Evolutionary conservation across 371 early-diverging fungal species (phyloP).

Genomic region (Fennellomyces sp.): DNA sequence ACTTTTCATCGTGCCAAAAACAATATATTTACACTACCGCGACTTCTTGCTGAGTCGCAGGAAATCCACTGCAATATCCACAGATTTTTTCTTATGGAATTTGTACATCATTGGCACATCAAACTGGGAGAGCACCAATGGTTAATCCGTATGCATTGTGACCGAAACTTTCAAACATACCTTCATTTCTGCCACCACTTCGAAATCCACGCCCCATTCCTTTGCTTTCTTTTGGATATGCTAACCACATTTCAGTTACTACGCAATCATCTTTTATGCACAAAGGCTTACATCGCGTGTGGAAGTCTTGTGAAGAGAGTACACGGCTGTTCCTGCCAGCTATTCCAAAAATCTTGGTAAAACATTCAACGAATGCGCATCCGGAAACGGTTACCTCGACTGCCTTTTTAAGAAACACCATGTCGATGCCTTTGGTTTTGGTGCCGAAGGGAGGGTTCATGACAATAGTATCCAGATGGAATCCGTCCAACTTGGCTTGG

Average conservation of each 20-base stretch:
- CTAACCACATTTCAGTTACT: constrained; percentile 8
- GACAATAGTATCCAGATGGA: constrained; percentile 75
- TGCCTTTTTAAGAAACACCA: constrained; percentile 76
- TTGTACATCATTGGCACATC: constrained; percentile 88
- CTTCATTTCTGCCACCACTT: constrained; percentile 77
- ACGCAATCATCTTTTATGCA: no score
- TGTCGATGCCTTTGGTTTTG: constrained; percentile 80
- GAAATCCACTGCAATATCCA: constrained; percentile 81
- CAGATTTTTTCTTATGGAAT: constrained; percentile 80
- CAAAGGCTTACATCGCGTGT: constrained; percentile 64
- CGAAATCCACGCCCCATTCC: constrained; percentile 76
- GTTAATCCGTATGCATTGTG: background rate
- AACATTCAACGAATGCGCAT: background rate
- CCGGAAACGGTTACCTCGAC: constrained; percentile 52
- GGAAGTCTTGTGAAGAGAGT: constrained; percentile 84
- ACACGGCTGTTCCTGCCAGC: constrained; percentile 65
- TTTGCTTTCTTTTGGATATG: constrained; percentile 77
- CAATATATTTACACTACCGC: no score
- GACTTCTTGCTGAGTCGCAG: constrained; percentile 58
- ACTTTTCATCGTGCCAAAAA: no score
- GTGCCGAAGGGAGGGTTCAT: constrained; percentile 92
- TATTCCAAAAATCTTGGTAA: constrained; percentile 5
- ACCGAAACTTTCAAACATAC: constrained; percentile 25
- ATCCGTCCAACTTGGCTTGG: constrained; percentile 34
- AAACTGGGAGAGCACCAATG: constrained; percentile 52